Conservation (phyloP, 108 stramenopile genomes). For the Cyclotella atomus region DNA sequence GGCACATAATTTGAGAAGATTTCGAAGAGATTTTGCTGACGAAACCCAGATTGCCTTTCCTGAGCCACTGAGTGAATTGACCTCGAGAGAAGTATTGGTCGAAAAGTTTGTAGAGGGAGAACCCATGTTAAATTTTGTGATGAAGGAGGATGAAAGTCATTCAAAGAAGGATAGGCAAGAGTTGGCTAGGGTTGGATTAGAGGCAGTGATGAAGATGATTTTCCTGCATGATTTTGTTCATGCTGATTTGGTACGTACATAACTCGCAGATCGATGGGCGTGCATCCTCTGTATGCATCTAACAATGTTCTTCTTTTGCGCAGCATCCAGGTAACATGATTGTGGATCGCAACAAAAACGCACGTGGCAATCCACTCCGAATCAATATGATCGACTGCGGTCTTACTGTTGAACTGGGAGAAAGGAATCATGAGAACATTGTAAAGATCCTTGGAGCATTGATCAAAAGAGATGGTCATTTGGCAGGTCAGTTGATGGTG, state of each 20-base stretch:
- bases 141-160: constrained; percentile 55
- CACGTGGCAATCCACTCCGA: constrained; percentile 57
- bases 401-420: constrained; percentile 87
- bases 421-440: constrained; percentile 80
- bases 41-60: constrained; percentile 77
- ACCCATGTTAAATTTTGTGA: constrained; percentile 75
- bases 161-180: constrained; percentile 58
- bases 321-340: constrained; percentile 78
- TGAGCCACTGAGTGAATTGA: constrained; percentile 72
- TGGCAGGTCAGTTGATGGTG: constrained; percentile 86
- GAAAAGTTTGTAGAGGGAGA: constrained; percentile 89
- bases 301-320: not conserved
- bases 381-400: constrained; percentile 84
- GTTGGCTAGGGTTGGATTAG: constrained; percentile 73
- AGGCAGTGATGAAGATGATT: constrained; percentile 91
- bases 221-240: constrained; percentile 80
- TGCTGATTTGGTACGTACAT: constrained; percentile 73
- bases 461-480: constrained; percentile 76
- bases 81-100: constrained; percentile 69
- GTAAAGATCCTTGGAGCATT: constrained; percentile 87
- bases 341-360: constrained; percentile 56
- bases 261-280: not conserved
- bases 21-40: constrained; percentile 71
- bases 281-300: too few species aligned
- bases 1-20: constrained; percentile 74